Base-by-base conservation (phyloP, 352 stramenopile species). In the Phytophthora sansomeana region DNA sequence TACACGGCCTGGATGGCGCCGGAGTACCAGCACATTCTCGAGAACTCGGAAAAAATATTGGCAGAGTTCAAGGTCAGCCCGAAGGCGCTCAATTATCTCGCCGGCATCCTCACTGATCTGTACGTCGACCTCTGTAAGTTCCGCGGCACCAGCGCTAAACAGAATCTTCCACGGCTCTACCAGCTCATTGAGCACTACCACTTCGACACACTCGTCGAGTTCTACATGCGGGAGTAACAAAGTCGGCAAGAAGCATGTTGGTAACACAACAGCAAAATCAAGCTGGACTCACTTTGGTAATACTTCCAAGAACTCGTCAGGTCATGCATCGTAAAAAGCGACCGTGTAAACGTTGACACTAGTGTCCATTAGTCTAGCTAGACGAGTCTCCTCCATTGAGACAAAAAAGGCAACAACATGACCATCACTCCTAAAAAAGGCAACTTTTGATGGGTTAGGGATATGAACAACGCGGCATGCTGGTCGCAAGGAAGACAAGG, bases 51-150 rank as follows among this genome's bases (percentile, higher is more conserved):
- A 26, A 70, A 80, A 46, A 95, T 96, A 63, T 53, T 77, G 56
- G 72, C 59, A n/a, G 87, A 93, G 53, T 93, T 91, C 67, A 87
- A 93, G 52, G 67, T 76, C 19, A 85, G 78, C 29, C 81, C 81
- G 17, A 87, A 85, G 51, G 81, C 84, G 19, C 81, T 96, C 58
- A 85, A 92, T 52, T 93, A 94, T 44, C 79, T 96, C 5, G 81
- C 81, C 0, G 87, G 87, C 21, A 82, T 96, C 19, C 73, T 96
- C 35, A 93, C 83, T 7, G 87, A 96, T 46, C 69, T 96, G 1
- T 96, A 93, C 61, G 86, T 96, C 1, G 89, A 96, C 44, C 59
- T 91, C 43, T 91, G 84, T 73, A 95, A 96, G 67, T 93, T 95
- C 52, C 83, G 83, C 33, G 89, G 89, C 47, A 80, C 75, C 13